Conservation (phyloP, 208 protist genomes). For the Trypanosoma cruzi region DNA sequence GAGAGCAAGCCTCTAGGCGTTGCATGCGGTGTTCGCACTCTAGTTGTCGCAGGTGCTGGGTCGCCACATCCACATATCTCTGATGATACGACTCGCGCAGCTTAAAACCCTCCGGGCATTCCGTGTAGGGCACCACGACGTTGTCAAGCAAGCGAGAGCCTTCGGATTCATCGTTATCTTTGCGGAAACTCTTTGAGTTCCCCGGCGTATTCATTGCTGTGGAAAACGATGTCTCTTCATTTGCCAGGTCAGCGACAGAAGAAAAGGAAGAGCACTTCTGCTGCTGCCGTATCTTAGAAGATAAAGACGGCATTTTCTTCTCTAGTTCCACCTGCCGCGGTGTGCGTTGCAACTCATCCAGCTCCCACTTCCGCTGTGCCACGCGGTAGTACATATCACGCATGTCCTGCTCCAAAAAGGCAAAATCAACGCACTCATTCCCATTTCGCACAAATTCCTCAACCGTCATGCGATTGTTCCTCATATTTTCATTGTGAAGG, state of each 20-base stretch:
- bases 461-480: slow-evolving; percentile 49
- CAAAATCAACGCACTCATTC: slow-evolving; percentile 75
- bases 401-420: slow-evolving; percentile 63
- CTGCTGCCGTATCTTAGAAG: slow-evolving; percentile 34
- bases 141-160: slow-evolving; percentile 41
- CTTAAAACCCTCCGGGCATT: slow-evolving; percentile 42
- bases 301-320: slow-evolving; percentile 30
- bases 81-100: slow-evolving; percentile 58
- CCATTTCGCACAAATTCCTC: slow-evolving; percentile 67
- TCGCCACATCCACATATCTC: slow-evolving; percentile 47
- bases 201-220: not conserved
- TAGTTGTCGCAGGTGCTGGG: slow-evolving; percentile 49
- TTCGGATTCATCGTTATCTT: not conserved
- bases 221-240: not conserved
- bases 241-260: not conserved
- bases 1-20: slow-evolving; percentile 33
- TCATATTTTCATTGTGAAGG: slow-evolving; percentile 74
- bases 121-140: slow-evolving; percentile 45
- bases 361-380: slow-evolving; percentile 63
- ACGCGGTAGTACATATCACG: slow-evolving; percentile 76
- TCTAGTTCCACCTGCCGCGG: slow-evolving; percentile 66
- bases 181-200: not conserved
- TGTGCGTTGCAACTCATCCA: slow-evolving; percentile 72
- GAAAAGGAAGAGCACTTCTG: not conserved
- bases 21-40: slow-evolving; percentile 65